Evolutionary conservation across 225 moss, liverwort and hornwort genomes (phyloP).

Genomic region (Asterella californica): DNA sequence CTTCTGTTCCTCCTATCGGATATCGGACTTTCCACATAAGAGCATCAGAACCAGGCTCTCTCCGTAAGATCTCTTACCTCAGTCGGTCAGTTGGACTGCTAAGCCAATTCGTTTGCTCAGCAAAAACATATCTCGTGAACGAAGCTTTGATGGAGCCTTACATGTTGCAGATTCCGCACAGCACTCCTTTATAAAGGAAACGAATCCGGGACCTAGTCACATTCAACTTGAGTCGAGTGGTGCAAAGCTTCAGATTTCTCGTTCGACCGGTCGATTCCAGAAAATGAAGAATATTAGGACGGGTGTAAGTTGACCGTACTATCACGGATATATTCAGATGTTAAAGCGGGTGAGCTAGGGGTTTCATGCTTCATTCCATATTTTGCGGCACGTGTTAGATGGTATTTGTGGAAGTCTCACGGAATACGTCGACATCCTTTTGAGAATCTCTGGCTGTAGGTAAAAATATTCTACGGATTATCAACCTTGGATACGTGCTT

Average conservation of each 20-base stretch:
- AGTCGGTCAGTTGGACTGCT: too few relatives aligned
- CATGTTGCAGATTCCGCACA: conserved; percentile 55
- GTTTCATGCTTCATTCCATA: not conserved
- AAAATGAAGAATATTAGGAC: conserved; percentile 29
- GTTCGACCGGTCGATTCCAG: conserved; percentile 48
- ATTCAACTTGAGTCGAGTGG: conserved; percentile 58
- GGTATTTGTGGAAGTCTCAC: not conserved
- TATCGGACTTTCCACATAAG: conserved; percentile 70
- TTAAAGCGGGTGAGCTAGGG: not conserved
- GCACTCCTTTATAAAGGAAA: conserved; percentile 50
- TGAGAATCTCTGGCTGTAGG: not conserved
- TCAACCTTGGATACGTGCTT: not conserved
- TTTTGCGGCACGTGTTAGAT: not conserved
- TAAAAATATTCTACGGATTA: not conserved
- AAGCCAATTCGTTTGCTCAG: too few relatives aligned
- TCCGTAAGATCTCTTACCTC: conserved; percentile 33
- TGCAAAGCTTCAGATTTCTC: conserved; percentile 62
- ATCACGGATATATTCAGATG: not conserved
- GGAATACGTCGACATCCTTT: not conserved
- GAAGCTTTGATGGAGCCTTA: not conserved
- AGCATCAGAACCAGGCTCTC: conserved; percentile 36
- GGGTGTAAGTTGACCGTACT: conserved; percentile 29
- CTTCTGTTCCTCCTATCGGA: conserved; percentile 79
- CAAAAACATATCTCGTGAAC: not conserved
- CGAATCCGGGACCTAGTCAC: conserved; percentile 35